Evolutionary conservation across 1,284 basidiomycete genomes (phyloP), one percentile per base, ranked within the genome.

Genomic region (Schizophyllum amplum): DNA sequence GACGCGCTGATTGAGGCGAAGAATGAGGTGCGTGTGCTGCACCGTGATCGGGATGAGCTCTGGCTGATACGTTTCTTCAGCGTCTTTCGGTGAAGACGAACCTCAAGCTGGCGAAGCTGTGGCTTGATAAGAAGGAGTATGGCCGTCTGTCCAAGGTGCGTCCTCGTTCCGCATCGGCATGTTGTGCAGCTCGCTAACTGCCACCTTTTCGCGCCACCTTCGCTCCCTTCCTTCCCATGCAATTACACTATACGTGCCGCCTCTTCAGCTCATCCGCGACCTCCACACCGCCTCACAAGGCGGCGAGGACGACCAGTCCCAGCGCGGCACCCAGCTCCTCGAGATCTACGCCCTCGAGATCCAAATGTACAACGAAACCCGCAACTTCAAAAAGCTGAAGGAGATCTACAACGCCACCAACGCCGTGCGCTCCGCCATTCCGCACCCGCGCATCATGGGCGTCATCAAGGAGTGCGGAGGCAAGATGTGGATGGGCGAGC

Each of bases 401-500:
- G 93, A 98, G 71, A 97, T 98, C 55, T 99, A 99, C 75, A 93
- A 97, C 62, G 94, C 95, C 4, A 90, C 94, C 1, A 90, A 92
- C 63, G 83, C 86, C 55, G 93, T 99, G 57, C 90, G 92, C 55
- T 96, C 94, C 27, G 97, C 97, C 6, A 98, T 99, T 59, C 95
- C 96, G 9, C 97, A 99, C 73, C 97, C 97, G 6, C 85, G 94
- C 24, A 98, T 99, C 67, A 94, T 98, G 90, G 97, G 96, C 55
- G 92, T 98, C 55, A 99, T 99, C 72, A 93, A 95, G 67, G 97
- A 99, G 71, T 98, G 96, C 64, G 97, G 97, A 13, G 97, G 97
- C 6, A 99, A 99, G 75, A 99, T 99, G 97, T 98, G 97, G 93
- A 99, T 99, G 97, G 93, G 92, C 58, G 97, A 99, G 78, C 91